Base-by-base conservation (phyloP, 1,139 yeast species). In the Suhomyces kunorum region DNA sequence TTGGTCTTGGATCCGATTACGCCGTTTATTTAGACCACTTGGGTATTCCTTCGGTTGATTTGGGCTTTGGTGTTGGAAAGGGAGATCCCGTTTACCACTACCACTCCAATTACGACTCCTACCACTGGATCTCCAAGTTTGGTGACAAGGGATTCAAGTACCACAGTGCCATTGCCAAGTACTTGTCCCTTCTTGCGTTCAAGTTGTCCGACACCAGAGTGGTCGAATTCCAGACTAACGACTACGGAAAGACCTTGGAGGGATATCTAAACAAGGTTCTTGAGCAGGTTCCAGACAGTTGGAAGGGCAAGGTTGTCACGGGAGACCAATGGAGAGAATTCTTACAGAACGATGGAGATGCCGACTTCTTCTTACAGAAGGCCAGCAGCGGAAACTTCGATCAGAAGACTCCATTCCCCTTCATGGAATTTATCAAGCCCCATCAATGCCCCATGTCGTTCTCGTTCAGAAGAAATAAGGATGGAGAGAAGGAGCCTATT, bases 31-130 rank as follows among this genome's bases (percentile, higher is more conserved):
- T 70, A 51, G 76, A 71, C 46, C 76, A 71, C 47, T 66, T 71
- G 53, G 77, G 76, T 25, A 66, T 71, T 40, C 71, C 76, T 8
- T 63, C 74, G 0, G 66, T 63, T 19, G 76, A 71, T 45, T 38
- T 67, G 15, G 70, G 71, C 2, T 71, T 71, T 42, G 46, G 46
- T 15, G 56, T 54, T 62, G 49, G 60, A 53, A 32, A 64, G 47
- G 58, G 53, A 2, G 75, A 76, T 32, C 72, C 79, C 7, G 63
- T 80, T 8, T 72, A 74, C 47, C 85, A 80, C 46, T 64, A 67
- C 41, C 82, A 82, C 55, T 81, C 89, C 7, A 72, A 70, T 39
- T 81, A 70, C 52, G 88, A 83, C 53, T 73, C 83, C 6, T 64
- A 66, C 39, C 58, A 72, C 42, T 82, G 86, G 83, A 64, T 82